Percentiles rank a stretch among this genome's conserved stretches.
Conservation (phyloP, 805 yeast species). For the Metschnikowia cubensis region DNA sequence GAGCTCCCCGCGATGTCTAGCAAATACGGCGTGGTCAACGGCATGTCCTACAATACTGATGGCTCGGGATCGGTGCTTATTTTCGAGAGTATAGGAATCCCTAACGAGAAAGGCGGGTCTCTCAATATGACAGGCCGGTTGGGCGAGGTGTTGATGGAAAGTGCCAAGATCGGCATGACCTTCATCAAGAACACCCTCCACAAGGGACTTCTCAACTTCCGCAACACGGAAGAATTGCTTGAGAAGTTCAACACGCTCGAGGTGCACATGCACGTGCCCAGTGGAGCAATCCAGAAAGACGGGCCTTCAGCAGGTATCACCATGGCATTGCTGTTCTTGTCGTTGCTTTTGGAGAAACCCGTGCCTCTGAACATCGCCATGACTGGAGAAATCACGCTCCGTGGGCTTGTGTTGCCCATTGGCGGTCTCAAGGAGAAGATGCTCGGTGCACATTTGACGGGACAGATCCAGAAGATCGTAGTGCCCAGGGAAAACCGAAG, state of each 20-base stretch:
- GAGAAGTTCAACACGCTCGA: conserved; percentile 51
- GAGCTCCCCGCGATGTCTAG: conserved; percentile 46
- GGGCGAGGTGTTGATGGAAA: conserved; percentile 77
- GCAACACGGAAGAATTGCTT: conserved; percentile 29
- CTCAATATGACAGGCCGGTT: conserved; percentile 75
- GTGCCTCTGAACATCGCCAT: conserved; percentile 57
- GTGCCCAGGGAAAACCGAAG: conserved; percentile 68
- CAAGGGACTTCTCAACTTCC: conserved; percentile 30
- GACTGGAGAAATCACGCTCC: conserved; percentile 82
- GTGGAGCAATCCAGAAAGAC: conserved; percentile 46
- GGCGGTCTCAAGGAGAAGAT: conserved; percentile 80
- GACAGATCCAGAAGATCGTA: conserved; percentile 53
- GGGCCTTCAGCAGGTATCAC: conserved; percentile 52
- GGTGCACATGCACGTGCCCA: conserved; percentile 50
- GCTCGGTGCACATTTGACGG: conserved; percentile 71
- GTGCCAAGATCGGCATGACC: conserved; percentile 73
- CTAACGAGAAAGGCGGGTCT: conserved; percentile 32
- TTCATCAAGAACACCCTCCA: conserved; percentile 59
- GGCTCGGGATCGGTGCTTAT: conserved; percentile 81
- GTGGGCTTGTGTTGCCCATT: conserved; percentile 76
- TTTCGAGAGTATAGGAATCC: conserved; percentile 73
- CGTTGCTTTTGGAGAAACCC: conserved; percentile 41
- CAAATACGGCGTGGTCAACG: conserved; percentile 74
- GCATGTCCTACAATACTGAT: conserved; percentile 79
- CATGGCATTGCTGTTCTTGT: conserved; percentile 45